Percentiles rank a stretch among this genome's conserved stretches.
These are phyloP conservation scores for Auriscalpium vulgare DNA, from an alignment of 768 basidiomycete species.

Conservation along the genomic window DNA sequence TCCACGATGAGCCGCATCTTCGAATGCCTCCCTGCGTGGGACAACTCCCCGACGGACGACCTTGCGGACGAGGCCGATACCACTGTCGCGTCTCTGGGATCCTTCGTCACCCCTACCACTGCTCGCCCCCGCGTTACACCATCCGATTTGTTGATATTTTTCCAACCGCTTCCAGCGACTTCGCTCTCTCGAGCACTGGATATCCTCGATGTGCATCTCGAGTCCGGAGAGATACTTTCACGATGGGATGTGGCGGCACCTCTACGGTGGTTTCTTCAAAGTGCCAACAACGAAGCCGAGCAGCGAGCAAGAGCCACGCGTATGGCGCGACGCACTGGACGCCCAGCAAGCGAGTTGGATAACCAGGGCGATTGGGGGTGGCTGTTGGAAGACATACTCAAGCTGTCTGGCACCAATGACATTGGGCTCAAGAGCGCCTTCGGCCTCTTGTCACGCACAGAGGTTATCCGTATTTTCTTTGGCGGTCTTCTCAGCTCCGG, in stretches of 20 bases:
- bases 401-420: conserved; percentile 60
- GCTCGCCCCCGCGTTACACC: conserved; percentile 47
- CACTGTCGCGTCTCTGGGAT: conserved; percentile 71
- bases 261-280: conserved; percentile 86
- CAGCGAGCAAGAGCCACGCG: conserved; percentile 83
- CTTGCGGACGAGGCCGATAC: conserved; percentile 75
- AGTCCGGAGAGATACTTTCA: conserved; percentile 86
- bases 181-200: conserved; percentile 82
- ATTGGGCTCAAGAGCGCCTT: conserved; percentile 68
- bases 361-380: conserved; percentile 77
- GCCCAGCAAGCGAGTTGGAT: conserved; percentile 41
- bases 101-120: conserved; percentile 72
- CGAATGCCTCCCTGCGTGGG: conserved; percentile 94
- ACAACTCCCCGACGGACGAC: conserved; percentile 45
- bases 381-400: conserved; percentile 86
- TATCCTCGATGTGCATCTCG: conserved; percentile 87
- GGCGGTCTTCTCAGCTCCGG: conserved; percentile 80
- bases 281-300: conserved; percentile 50
- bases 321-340: conserved; percentile 69
- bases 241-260: conserved; percentile 82
- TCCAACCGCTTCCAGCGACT: conserved; percentile 65
- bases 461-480: conserved; percentile 78
- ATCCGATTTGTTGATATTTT: conserved; percentile 71
- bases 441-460: conserved; percentile 59
- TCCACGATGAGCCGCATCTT: conserved; percentile 84